Conservation (phyloP, 257 asterid species). For the Coffea canephora region DNA sequence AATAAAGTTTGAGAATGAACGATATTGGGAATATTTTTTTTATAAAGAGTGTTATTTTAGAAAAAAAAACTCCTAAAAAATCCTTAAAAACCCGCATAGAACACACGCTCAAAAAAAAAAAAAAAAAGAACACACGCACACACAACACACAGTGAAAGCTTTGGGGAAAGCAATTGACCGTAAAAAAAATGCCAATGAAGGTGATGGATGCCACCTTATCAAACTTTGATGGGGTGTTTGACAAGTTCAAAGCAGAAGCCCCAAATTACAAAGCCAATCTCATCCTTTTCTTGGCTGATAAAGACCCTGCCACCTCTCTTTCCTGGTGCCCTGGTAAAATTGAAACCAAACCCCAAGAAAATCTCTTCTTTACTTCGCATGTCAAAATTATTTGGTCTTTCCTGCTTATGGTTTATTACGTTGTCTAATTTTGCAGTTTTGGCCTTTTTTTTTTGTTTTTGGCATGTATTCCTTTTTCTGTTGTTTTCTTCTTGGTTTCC, state of each 20-base stretch:
- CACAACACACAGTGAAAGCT: no score
- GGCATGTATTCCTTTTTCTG: background rate
- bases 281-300: slow-evolving; percentile 89
- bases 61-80: no score
- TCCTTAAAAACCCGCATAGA: no score
- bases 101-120: no score
- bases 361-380: no score
- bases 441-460: background rate
- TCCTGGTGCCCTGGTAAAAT: slow-evolving; percentile 94
- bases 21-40: no score
- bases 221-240: slow-evolving; percentile 55
- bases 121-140: no score
- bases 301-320: slow-evolving; percentile 74
- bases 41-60: no score
- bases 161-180: background rate
- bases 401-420: no score
- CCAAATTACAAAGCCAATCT: slow-evolving; percentile 62
- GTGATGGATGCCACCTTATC: slow-evolving; percentile 62
- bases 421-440: background rate
- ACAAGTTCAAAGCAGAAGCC: slow-evolving; percentile 52
- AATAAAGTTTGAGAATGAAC: no score
- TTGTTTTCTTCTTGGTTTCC: background rate
- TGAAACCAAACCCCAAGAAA: no score
- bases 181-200: slow-evolving; percentile 64
- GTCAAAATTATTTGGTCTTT: no score